Base-by-base conservation (phyloP, 148 eudicot species). In the Bassia scoparia region DNA sequence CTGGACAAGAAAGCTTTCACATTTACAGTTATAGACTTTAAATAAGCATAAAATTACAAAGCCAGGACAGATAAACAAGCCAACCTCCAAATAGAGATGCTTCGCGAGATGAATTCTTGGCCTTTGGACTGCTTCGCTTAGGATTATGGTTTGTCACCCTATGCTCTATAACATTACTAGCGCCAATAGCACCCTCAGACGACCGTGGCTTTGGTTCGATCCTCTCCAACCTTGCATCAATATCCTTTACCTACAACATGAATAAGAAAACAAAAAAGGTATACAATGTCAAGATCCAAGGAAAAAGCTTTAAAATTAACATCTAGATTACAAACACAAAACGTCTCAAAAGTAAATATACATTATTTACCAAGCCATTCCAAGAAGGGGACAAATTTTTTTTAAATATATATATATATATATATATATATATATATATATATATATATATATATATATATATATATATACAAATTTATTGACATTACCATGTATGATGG, bases 61-160 rank as follows among this genome's bases (percentile, higher is more conserved):
- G 53, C 53, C 24, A 38, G 58, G 72, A 64, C 43, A 72, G 20
- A 24, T 20, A 41, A 68, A 68, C 58, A 59, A 52, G 75, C 84
- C 58, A 67, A 95, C 99, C 99, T 88, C 97, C 99, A 83, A 95
- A 90, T 11, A 90, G 86, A 69, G 97, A 87, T 37, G 80, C 80
- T 84, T 95, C 99, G 10, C 96, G 89, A 3, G 83, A 54, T 41
- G 89, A 78, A 76, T 60, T 87, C 84, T 86, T 95, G 49, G 99
- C 96, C 82, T 86, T 95, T 0, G 97, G 96, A 79, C 99, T 93
- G 84, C 88, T 88, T 79, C 85, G 89, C 84, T 92, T 95, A 67
- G 87, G 82, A 71, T 86, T 85, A 68, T 69, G 74, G 75, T 53
- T 79, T 61, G 87, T 69, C 68, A 75, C 72, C 85, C 86, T 95